Percentiles rank a stretch among this genome's conserved stretches.
phyloP scores from a whole-genome alignment of 169 alveolate species.

The Eimeria acervulina region DNA sequence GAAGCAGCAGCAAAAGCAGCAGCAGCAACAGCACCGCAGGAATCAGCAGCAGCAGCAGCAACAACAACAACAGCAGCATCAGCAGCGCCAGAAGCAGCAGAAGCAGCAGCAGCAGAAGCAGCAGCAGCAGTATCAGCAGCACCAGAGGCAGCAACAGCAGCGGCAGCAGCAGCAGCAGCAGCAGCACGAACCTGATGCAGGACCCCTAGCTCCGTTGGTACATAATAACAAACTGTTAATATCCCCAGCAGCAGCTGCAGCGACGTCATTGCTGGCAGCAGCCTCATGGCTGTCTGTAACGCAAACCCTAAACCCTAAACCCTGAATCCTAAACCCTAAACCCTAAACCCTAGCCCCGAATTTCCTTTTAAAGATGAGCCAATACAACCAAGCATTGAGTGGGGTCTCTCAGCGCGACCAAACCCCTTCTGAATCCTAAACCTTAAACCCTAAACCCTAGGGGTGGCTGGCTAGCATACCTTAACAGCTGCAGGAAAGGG shows the following conservation, averaged over 20 bases:
- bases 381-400: not conserved
- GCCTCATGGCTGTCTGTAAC: conserved; percentile 40
- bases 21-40: too few relatives aligned
- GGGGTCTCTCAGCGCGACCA: not conserved
- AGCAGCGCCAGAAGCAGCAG: too few relatives aligned
- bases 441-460: not conserved
- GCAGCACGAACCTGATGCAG: conserved; percentile 72
- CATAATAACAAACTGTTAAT: conserved; percentile 74
- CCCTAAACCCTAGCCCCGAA: too few relatives aligned
- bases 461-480: not conserved
- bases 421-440: not conserved
- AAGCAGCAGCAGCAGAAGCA: too few relatives aligned
- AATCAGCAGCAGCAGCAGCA: not conserved
- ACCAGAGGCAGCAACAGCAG: too few relatives aligned
- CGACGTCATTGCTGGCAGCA: conserved; percentile 53
- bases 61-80: not conserved
- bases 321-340: not conserved
- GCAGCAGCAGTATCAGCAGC: too few relatives aligned
- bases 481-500: conserved; percentile 77
- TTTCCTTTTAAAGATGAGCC: not conserved
- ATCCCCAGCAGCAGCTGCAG: conserved; percentile 81
- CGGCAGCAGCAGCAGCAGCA: too few relatives aligned
- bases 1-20: too few relatives aligned
- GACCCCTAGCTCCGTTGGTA: conserved; percentile 83
- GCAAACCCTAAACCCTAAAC: conserved; percentile 37